Conservation (phyloP, 352 stramenopile genomes). For the Globisporangium apiculatum region DNA sequence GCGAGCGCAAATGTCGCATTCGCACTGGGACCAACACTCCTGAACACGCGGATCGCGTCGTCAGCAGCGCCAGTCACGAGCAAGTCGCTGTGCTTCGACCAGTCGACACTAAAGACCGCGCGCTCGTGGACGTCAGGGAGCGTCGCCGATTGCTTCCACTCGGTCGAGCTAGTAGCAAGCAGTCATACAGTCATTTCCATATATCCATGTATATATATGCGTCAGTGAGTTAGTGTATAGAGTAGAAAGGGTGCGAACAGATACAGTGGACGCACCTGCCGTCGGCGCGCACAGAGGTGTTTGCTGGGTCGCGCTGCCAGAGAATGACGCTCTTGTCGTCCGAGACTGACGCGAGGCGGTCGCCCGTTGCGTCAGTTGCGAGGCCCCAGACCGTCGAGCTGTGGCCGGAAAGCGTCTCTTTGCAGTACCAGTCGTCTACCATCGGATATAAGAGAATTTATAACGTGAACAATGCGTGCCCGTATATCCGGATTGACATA, state of each 20-base stretch:
- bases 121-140: conserved; percentile 84
- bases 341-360: conserved; percentile 82
- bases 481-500: background rate
- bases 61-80: conserved; percentile 89
- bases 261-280: too few relatives aligned
- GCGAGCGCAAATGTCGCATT: conserved; percentile 53
- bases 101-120: conserved; percentile 93
- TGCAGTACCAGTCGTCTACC: conserved; percentile 95
- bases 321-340: conserved; percentile 92
- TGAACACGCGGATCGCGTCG: conserved; percentile 87
- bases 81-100: conserved; percentile 77
- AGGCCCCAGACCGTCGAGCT: conserved; percentile 94
- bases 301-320: conserved; percentile 70
- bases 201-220: background rate
- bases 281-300: too few relatives aligned
- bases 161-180: conserved; percentile 21
- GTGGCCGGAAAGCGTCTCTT: conserved; percentile 88
- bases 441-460: background rate
- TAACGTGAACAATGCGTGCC: background rate
- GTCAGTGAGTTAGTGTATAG: background rate
- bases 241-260: too few relatives aligned
- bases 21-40: too few relatives aligned
- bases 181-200: too few relatives aligned
- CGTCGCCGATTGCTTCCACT: conserved; percentile 82
- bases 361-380: conserved; percentile 66